Percentiles rank a stretch among this genome's conserved stretches.
Evolutionary conservation across 2,329 filamentous ascomycete species (phyloP).

Genomic region (Metarhizium robertsii): DNA sequence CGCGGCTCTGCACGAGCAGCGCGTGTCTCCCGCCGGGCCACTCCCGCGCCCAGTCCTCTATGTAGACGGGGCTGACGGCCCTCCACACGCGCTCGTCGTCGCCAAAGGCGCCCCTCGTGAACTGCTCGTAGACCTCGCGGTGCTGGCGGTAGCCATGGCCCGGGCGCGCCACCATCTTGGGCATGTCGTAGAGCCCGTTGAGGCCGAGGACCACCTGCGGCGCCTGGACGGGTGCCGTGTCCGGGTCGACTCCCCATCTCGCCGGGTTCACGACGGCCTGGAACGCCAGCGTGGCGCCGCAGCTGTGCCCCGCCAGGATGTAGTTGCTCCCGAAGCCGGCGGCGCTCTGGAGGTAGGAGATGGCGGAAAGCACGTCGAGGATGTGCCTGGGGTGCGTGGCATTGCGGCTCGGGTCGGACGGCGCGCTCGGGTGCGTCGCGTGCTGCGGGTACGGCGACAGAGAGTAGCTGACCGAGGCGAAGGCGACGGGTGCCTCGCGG

Average conservation of each 20-base stretch:
- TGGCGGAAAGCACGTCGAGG: conserved; percentile 36
- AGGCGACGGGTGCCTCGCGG: conserved; percentile 2
- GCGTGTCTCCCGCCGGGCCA: conserved; percentile 8
- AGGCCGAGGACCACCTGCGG: conserved; percentile 33
- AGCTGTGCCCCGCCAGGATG: conserved; percentile 46
- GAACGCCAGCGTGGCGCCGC: conserved; percentile 43
- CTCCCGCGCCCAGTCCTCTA: conserved; percentile 4
- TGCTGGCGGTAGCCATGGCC: conserved; percentile 23
- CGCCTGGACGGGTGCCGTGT: conserved; percentile 6
- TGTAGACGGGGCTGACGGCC: conserved; percentile 27
- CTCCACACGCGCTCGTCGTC: conserved; percentile 27
- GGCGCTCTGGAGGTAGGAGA: conserved; percentile 32
- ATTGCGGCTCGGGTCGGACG: conserved; percentile 19
- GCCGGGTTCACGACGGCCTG: conserved; percentile 28
- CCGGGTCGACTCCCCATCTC: conserved; percentile 6
- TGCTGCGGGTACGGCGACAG: conserved; percentile 7
- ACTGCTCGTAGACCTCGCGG: conserved; percentile 26
- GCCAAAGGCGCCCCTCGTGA: conserved; percentile 39
- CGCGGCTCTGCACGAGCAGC: conserved; percentile 7
- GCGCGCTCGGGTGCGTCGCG: conserved; percentile 3
- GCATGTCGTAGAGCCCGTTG: conserved; percentile 43
- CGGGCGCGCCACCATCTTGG: conserved; percentile 14
- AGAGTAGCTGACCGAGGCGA: conserved; percentile 7
- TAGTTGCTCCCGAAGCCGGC: conserved; percentile 34
- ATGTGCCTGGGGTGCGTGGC: conserved; percentile 46